Base-by-base conservation (phyloP, 345 rosid genomes). In the Eutrema heterophyllum region DNA sequence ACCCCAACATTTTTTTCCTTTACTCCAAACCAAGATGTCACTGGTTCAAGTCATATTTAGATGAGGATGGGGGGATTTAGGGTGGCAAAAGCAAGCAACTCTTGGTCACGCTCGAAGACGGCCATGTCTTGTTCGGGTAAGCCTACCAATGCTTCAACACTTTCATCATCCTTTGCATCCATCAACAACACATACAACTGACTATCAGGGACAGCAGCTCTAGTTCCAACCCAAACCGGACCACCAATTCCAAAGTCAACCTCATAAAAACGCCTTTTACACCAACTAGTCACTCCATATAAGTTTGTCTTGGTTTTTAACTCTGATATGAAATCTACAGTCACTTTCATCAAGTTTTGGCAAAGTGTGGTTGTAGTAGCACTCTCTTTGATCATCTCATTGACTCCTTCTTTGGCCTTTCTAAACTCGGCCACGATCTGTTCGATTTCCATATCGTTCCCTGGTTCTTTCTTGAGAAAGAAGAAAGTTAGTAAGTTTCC, bases 191-290 rank as follows among this genome's bases (percentile, higher is more conserved):
- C 48, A 36, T 0, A 30, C 6, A 13, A 44, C 48, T 44, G 48
- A 44, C 53, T 12, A 73, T 1, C 21, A 2, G 4, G 6, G 2
- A 8, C 4, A 0, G 58, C 2, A 0, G 16, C 14, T 1, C 18
- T 44, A 0, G 15, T 2, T n/a, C 69, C 30, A 1, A 79, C 74
- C 91, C 91, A 86, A 0, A 21, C 35, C 0, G 85, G 90, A 50
- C 29, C 49, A 35, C 83, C 88, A 79, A 80, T 78, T 16, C 83
- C 86, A 18, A 84, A 82, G 33, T 84, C 84, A 2, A 80, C 80
- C 52, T 81, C 83, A 40, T 81, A 82, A 10, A 76, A 21, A n/a
- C 78, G 81, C 58, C 73, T 78, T 61, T 66, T 53, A 41, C 86
- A 82, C 80, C 84, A 45, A 40, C 88, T 84, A 7, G 83, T 54